Base-by-base conservation (phyloP, 768 basidiomycete genomes). In the Suillus variegatus region DNA sequence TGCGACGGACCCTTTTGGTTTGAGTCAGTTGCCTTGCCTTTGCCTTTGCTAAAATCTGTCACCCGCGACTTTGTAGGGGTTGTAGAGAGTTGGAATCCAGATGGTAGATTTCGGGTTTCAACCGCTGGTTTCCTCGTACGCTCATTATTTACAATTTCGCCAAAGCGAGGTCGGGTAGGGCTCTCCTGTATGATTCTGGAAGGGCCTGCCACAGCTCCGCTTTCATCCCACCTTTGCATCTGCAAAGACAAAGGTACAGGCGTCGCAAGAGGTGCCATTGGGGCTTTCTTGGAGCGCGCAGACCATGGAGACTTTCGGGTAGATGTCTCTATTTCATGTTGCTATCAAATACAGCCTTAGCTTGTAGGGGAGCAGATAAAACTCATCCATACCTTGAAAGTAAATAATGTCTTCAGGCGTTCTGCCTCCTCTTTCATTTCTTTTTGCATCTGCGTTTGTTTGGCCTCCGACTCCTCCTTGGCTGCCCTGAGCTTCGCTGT, bases 391-490 rank as follows among this genome's bases (percentile, higher is more conserved):
- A 90, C 91, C 77, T 85, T 90, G 80, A 93, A 92, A 28, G 82
- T 79, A 52, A 85, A 84, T 64, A 90, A 86, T 1, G 91, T 90
- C 70, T 84, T 88, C 63, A 91, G 71, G 13, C 88, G 84, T 73
- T 92, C 91, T 67, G 88, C 81, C 69, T 92, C 89, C 64, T 84
- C 86, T 69, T 86, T 86, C 77, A 87, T 79, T 55, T 88, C 84
- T 71, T 85, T 88, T 65, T 88, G 86, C 60, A 87, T 70, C 62
- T 85, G 80, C 5, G 75, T 71, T 65, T 86, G 85, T 67, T 82
- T 85, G 6, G 82, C 79, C 67, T 90, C 88, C 1, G 83, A 82
- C 64, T 86, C 86, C 61, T 88, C 87, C 68, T 86, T 90, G 3
- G 86, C 85, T 1, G 82, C 72, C 72, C 85, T 87, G 55, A 91